Evolutionary conservation across 2,329 filamentous ascomycete genomes (phyloP), one percentile per base, ranked within the genome.

Genomic region (Sclerotinia spermophila): DNA sequence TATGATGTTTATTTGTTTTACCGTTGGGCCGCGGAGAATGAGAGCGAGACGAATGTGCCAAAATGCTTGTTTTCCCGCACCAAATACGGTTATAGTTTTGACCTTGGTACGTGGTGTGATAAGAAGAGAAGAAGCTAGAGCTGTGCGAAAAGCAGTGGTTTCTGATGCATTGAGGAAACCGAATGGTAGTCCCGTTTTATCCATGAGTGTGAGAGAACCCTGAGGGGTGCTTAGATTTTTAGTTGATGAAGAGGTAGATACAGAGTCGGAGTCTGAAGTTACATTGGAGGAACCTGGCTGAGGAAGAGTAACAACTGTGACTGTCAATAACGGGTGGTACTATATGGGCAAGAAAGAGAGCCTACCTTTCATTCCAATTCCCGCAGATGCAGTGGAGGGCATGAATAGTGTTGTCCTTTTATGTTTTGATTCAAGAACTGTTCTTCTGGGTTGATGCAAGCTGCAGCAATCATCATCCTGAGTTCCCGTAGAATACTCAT

Each of bases 31-130:
- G 33, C 86, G 90, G 65, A 96, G 85, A 73, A 95, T 85, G 17
- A 98, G 85, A 0, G 94, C 90, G 6, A 98, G 86, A 0, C 94
- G 90, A 58, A 97, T 88, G 79, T 97, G 95, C 94, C 94, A 98
- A 82, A 95, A 97, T 19, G 95, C 95, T 82, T 97, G 94, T 75
- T 91, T 89, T 60, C 95, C 95, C 45, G 91, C 90, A 35, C 95
- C 95, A 79, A 97, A 98, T 68, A 97, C 90, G 21, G 91, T 90
- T 17, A 97, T 79, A 21, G 90, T 92, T 78, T 90, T 89, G 56
- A 97, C 90, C 40, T 86, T 86, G 69, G 86, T 83, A 70, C 95
- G 92, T 51, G 86, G 86, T 30, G 81, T 80, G 45, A 93, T 83
- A 0, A 93, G 84, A 38, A 90, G 88, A 68, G 90, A 87, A 5